phyloP scores from a whole-genome alignment of 768 basidiomycete genomes.

The Dioszegia crocea region DNA sequence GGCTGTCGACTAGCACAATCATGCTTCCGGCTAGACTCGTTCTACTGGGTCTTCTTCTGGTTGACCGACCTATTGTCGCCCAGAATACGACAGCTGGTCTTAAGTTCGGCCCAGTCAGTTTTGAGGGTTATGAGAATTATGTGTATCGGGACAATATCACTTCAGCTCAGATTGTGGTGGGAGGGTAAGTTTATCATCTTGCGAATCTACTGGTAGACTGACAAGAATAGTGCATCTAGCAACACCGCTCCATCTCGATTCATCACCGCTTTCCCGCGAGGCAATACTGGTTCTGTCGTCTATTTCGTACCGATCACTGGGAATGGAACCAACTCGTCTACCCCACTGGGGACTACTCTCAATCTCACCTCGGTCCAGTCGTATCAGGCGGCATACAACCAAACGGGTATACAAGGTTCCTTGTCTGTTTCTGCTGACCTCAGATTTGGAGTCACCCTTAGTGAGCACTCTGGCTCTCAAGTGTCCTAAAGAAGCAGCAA shows the following conservation, averaged over 20 bases:
- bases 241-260: constrained; percentile 45
- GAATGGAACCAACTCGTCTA: constrained; percentile 10
- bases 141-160: constrained; percentile 53
- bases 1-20: too few species aligned
- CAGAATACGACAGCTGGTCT: constrained; percentile 8
- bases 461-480: constrained; percentile 1
- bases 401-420: constrained; percentile 52
- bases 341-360: constrained; percentile 27
- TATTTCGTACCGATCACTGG: constrained; percentile 51
- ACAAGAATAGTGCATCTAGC: constrained; percentile 1
- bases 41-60: too few species aligned
- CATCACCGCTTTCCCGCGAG: constrained; percentile 54
- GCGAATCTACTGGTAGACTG: background rate
- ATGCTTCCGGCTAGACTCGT: too few species aligned
- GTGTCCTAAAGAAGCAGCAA: too few species aligned
- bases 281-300: constrained; percentile 53
- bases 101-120: constrained; percentile 29
- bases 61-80: background rate
- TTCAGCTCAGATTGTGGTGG: constrained; percentile 52
- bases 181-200: constrained; percentile 25
- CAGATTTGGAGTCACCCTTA: constrained; percentile 53
- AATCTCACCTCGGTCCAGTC: constrained; percentile 37
- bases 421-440: constrained; percentile 50
- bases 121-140: constrained; percentile 54
- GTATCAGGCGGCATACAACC: constrained; percentile 38